Evolutionary conservation across 1,284 basidiomycete species (phyloP).

Genomic region (Dichomitus squalens): DNA sequence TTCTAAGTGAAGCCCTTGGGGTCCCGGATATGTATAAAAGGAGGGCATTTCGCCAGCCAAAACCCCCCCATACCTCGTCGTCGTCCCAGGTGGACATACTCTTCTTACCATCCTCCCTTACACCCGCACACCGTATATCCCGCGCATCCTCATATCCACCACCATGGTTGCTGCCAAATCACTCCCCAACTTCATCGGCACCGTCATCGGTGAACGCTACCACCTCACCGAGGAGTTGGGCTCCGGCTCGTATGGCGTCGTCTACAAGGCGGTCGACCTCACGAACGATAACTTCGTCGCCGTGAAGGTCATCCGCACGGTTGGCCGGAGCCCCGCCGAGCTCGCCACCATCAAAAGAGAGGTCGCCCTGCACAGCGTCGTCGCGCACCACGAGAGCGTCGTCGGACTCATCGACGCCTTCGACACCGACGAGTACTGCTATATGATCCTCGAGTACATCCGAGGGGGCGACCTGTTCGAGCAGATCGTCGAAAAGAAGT

Average conservation of each 20-base stretch:
- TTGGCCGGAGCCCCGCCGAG: neutral
- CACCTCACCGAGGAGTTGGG: constrained; percentile 26
- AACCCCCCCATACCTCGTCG: neutral
- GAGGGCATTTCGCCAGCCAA: neutral
- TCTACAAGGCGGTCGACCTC: constrained; percentile 36
- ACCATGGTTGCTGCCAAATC: constrained; percentile 3
- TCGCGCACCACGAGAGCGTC: constrained; percentile 58
- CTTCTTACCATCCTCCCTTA: too few relatives aligned
- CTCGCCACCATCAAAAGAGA: constrained; percentile 24
- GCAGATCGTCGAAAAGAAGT: constrained; percentile 54
- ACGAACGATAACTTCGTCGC: constrained; percentile 17
- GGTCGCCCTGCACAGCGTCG: constrained; percentile 50
- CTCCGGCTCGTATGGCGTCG: constrained; percentile 34
- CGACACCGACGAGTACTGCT: constrained; percentile 55
- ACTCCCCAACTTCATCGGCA: constrained; percentile 19
- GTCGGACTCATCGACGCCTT: constrained; percentile 62
- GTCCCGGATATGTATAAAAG: neutral
- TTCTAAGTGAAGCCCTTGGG: neutral
- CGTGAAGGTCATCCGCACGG: constrained; percentile 31
- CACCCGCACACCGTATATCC: too few relatives aligned
- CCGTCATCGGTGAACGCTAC: neutral
- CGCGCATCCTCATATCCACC: neutral
- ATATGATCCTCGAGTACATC: constrained; percentile 65
- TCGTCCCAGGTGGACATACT: neutral
- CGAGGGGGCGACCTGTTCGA: constrained; percentile 65